phyloP scores from a whole-genome alignment of 768 basidiomycete genomes.

The Podaxis sp. region DNA sequence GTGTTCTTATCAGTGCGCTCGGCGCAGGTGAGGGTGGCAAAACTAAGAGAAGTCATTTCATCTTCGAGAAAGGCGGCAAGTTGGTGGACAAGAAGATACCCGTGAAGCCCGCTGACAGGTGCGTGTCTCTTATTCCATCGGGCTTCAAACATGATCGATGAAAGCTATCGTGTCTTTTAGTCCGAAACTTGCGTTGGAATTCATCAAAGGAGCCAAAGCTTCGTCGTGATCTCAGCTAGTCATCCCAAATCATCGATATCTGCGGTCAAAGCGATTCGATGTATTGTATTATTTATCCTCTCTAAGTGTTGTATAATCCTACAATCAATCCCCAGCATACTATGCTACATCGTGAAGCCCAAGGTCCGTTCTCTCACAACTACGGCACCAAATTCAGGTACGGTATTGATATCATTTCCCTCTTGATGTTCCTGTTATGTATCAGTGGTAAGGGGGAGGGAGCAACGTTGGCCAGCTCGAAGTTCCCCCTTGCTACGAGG shows the following conservation, averaged over 20 bases:
- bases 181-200: constrained; percentile 9
- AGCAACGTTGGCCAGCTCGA: too few species aligned
- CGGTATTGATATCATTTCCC: neutral
- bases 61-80: constrained; percentile 91
- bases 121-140: constrained; percentile 16
- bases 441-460: too few species aligned
- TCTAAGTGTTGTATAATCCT: neutral
- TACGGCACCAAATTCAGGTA: neutral
- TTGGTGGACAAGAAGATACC: constrained; percentile 82
- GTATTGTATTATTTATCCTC: neutral
- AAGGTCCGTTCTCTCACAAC: neutral
- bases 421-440: neutral
- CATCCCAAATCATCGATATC: neutral
- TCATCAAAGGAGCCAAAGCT: constrained; percentile 1
- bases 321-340: neutral
- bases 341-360: neutral
- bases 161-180: constrained; percentile 1
- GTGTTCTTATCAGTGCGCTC: constrained; percentile 72
- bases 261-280: neutral
- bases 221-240: neutral
- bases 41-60: constrained; percentile 91
- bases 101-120: constrained; percentile 89
- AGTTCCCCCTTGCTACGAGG: too few species aligned
- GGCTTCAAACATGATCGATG: neutral
- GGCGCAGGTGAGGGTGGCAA: constrained; percentile 80